Conservation (phyloP, 306 rosid species). For the Casuarina equisetifolia region DNA sequence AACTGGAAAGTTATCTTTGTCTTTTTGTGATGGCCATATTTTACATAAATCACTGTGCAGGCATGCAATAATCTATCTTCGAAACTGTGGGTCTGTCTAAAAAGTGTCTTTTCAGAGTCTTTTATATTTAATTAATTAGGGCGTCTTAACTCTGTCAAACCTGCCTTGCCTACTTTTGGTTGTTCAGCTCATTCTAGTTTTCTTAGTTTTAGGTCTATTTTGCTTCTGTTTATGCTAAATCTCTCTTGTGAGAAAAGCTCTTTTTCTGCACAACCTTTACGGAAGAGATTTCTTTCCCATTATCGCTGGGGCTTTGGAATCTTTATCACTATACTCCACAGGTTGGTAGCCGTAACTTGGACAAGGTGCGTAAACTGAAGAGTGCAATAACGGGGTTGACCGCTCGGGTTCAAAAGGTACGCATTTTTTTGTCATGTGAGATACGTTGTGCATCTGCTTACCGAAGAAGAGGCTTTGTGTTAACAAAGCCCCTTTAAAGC, state of each 20-base stretch:
- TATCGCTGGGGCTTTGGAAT: not conserved
- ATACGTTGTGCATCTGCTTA: not conserved
- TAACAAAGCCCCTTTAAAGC: not conserved
- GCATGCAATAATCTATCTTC: too few relatives aligned
- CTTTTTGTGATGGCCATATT: not conserved
- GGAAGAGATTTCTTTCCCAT: not conserved
- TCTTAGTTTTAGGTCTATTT: not conserved
- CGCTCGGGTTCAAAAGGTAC: constrained; percentile 95
- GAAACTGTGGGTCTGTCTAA: too few relatives aligned
- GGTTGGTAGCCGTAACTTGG: constrained; percentile 97
- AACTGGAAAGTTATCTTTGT: not conserved
- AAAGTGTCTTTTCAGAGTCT: too few relatives aligned
- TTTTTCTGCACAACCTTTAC: not conserved
- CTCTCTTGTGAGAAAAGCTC: not conserved
- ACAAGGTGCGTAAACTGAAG: constrained; percentile 91
- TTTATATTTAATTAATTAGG: too few relatives aligned
- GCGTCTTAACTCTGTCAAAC: too few relatives aligned
- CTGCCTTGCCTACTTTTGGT: too few relatives aligned
- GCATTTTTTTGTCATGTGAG: constrained; percentile 8
- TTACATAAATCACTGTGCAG: too few relatives aligned
- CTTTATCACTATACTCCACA: constrained; percentile 30
- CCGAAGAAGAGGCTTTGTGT: not conserved
- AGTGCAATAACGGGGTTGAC: constrained; percentile 99
- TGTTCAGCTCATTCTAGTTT: too few relatives aligned
- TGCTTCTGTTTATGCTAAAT: not conserved